Base-by-base conservation (phyloP, 352 stramenopile genomes). In the Phytophthora pisi region DNA sequence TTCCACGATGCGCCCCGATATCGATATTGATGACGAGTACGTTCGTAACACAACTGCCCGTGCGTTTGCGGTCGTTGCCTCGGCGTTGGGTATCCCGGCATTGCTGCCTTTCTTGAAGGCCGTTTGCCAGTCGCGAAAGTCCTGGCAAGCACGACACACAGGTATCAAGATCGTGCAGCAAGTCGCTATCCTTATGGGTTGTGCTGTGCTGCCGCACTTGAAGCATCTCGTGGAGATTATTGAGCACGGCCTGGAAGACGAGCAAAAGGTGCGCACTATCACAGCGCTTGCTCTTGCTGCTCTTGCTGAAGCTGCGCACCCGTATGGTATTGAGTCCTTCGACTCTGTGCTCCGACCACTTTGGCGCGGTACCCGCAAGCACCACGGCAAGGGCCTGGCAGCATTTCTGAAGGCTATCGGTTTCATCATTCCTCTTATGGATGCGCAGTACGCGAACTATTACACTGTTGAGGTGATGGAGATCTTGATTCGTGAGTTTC, bases 121-220 rank as follows among this genome's bases (percentile, higher is more conserved):
- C 15, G 98, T 99, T 15, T 99, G 98, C 66, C 92, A 98, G 72
- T 99, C 91, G 51, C 90, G 96, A 47, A 99, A 99, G 82, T 98
- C 90, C 24, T 99, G 98, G 98, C 93, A 99, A 75, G 98, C 98
- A 34, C 92, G 98, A 38, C 98, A 99, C 81, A 99, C 98, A 2
- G 98, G 98, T 60, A 99, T 99, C 72, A 99, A 99, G 82, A 99
- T 99, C 70, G 96, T 99, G 16, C 97, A 99, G 77, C 97, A 99
- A 72, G 99, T 99, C 62, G 96, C 98, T 8, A 97, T 99, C 31
- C 77, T 99, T 6, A 98, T 99, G 93, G 98, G 98, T 11, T 99
- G 97, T 68, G 97, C 97, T 10, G 92, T 99, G 23, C 85, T 99
- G 23, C 98, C 98, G 5, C 98, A 99, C 60, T 72, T 99, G 18